Conservation (phyloP, 208 protist species). For the Trypanosoma caninum region DNA sequence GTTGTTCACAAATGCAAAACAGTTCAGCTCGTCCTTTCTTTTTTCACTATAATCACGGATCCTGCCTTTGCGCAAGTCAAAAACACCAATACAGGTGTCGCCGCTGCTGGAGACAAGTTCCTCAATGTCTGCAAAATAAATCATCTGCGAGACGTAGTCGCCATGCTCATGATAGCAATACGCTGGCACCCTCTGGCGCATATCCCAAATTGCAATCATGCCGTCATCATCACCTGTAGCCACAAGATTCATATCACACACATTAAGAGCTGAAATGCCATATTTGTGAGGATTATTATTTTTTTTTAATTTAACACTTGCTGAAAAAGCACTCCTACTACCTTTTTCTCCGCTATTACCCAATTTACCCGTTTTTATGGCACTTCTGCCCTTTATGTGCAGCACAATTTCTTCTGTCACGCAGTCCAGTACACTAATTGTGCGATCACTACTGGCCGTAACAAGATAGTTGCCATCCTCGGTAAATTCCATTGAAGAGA, state of each 20-base stretch:
- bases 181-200: conserved; percentile 63
- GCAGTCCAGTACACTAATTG: conserved; percentile 83
- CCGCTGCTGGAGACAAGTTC: conserved; percentile 85
- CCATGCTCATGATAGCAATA: conserved; percentile 85
- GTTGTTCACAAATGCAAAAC: conserved; percentile 89
- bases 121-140: conserved; percentile 84
- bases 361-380: conserved; percentile 4
- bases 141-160: conserved; percentile 87
- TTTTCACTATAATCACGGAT: conserved; percentile 82
- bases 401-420: conserved; percentile 61
- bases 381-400: conserved; percentile 41
- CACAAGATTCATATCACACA: conserved; percentile 81
- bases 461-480: conserved; percentile 84
- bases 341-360: conserved; percentile 35
- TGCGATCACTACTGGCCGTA: conserved; percentile 74
- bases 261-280: conserved; percentile 80
- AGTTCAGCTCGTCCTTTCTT: conserved; percentile 85
- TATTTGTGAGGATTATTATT: conserved; percentile 81
- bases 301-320: conserved; percentile 21
- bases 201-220: conserved; percentile 85
- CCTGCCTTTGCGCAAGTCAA: conserved; percentile 66
- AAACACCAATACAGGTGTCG: conserved; percentile 83
- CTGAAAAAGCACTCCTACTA: conserved; percentile 7
- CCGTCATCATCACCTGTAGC: conserved; percentile 88
- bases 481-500: conserved; percentile 86